Evolutionary conservation across 1,284 basidiomycete species (phyloP).

Genomic region (Marasmius tenuissimus): DNA sequence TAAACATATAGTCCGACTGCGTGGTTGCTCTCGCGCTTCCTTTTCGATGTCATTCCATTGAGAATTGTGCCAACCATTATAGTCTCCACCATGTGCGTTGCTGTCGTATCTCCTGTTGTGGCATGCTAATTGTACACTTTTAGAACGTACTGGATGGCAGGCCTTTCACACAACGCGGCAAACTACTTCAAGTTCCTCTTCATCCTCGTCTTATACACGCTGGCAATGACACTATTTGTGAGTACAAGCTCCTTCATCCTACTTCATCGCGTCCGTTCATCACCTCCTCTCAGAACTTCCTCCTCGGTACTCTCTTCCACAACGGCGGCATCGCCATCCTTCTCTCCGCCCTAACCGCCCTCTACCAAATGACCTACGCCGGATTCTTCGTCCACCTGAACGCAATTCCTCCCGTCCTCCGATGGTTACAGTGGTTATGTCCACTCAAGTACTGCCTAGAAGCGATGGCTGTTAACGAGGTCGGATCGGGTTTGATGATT

Average conservation of each 20-base stretch:
- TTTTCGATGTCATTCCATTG: conserved; percentile 85
- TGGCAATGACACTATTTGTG: conserved; percentile 84
- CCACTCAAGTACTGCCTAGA: conserved; percentile 77
- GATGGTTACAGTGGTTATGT: conserved; percentile 85
- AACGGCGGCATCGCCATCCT: conserved; percentile 90
- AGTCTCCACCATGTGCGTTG: conserved; percentile 70
- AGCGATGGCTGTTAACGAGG: conserved; percentile 86
- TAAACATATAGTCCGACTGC: conserved; percentile 61
- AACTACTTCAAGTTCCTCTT: conserved; percentile 85
- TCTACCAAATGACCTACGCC: conserved; percentile 85
- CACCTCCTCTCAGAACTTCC: conserved; percentile 68
- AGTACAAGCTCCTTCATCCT: conserved; percentile 25
- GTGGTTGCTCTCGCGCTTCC: conserved; percentile 81
- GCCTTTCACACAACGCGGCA: conserved; percentile 66
- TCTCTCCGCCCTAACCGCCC: conserved; percentile 69
- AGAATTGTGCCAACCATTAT: conserved; percentile 84
- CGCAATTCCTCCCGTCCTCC: conserved; percentile 78
- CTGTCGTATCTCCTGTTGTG: not conserved
- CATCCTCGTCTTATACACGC: conserved; percentile 73
- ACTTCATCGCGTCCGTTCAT: conserved; percentile 3
- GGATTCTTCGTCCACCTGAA: conserved; percentile 85
- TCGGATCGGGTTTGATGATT: conserved; percentile 82
- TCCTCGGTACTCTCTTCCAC: conserved; percentile 76
- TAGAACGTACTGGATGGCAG: conserved; percentile 92
- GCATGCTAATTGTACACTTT: conserved; percentile 20